A percentile compares a stretch with the other conserved stretches of the same genome.
phyloP scores from a whole-genome alignment of 306 rosid species.

The Quercus dentata region DNA sequence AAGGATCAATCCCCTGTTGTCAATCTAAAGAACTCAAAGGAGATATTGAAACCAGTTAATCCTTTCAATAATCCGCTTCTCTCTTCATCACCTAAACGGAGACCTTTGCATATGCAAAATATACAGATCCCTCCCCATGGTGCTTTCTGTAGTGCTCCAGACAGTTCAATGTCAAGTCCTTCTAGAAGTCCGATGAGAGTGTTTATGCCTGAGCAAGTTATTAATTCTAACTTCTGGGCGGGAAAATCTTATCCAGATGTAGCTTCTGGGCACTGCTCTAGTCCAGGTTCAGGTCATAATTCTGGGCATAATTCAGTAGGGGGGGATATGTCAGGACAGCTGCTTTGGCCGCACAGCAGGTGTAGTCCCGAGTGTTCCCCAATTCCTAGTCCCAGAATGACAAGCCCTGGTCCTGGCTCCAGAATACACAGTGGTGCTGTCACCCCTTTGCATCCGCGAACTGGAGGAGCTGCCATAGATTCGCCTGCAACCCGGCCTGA shows the following conservation, averaged over 20 bases:
- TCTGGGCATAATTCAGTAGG: constrained; percentile 99
- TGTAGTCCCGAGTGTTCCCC: constrained; percentile 85
- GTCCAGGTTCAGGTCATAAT: constrained; percentile 98
- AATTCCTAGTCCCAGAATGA: constrained; percentile 71
- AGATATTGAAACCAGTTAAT: constrained; percentile 48
- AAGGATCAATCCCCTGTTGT: constrained; percentile 59
- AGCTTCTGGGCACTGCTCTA: constrained; percentile 90
- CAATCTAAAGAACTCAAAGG: constrained; percentile 50
- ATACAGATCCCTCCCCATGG: constrained; percentile 87
- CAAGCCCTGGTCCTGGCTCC: constrained; percentile 63
- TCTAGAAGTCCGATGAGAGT: constrained; percentile 67
- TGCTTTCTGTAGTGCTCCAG: constrained; percentile 80
- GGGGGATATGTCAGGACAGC: constrained; percentile 83
- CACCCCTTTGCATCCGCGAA: constrained; percentile 93
- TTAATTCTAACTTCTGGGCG: constrained; percentile 47
- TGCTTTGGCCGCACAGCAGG: constrained; percentile 53
- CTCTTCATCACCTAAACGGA: constrained; percentile 66
- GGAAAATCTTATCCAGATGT: constrained; percentile 58
- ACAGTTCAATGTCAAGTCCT: constrained; percentile 81
- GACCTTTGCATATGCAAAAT: constrained; percentile 82
- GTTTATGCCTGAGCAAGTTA: constrained; percentile 57
- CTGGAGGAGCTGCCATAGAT: constrained; percentile 60
- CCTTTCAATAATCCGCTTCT: constrained; percentile 46
- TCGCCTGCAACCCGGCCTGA: constrained; percentile 72
- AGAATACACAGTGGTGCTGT: constrained; percentile 99